phyloP scores from a whole-genome alignment of 257 asterid species.

The Solanum peruvianum region DNA sequence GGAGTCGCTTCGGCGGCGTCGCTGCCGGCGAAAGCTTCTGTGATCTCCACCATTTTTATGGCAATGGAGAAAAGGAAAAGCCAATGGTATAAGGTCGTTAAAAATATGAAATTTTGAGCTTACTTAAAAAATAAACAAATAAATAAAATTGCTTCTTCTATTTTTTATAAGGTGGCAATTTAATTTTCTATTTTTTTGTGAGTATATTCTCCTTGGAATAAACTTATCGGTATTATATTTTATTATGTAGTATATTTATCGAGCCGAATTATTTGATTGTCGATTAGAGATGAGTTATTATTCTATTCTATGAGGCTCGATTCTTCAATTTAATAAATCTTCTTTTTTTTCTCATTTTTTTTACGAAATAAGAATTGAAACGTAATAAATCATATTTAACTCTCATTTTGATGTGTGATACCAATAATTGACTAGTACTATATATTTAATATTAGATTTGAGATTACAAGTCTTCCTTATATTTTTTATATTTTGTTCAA shows the following conservation, averaged over 20 bases:
- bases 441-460: neutral
- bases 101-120: neutral
- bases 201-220: neutral
- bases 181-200: neutral
- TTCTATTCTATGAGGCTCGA: accelerated
- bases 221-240: neutral
- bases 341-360: too few species aligned
- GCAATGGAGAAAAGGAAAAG: neutral
- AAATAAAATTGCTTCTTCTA: too few species aligned
- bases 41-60: slow-evolving; percentile 1
- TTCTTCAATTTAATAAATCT: too few species aligned
- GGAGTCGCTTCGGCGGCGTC: neutral
- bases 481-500: too few species aligned
- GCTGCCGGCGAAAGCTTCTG: neutral
- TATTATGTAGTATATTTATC: too few species aligned
- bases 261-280: neutral
- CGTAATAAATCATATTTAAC: too few species aligned
- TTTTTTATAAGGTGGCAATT: neutral
- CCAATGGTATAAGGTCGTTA: neutral
- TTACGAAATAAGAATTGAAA: too few species aligned
- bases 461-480: neutral
- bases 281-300: too few species aligned
- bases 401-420: neutral
- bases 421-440: neutral
- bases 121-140: too few species aligned